These are phyloP conservation scores for Alternaria hordeiaustralica DNA, from an alignment of 2,329 filamentous ascomycete genomes.

Conservation along the genomic window DNA sequence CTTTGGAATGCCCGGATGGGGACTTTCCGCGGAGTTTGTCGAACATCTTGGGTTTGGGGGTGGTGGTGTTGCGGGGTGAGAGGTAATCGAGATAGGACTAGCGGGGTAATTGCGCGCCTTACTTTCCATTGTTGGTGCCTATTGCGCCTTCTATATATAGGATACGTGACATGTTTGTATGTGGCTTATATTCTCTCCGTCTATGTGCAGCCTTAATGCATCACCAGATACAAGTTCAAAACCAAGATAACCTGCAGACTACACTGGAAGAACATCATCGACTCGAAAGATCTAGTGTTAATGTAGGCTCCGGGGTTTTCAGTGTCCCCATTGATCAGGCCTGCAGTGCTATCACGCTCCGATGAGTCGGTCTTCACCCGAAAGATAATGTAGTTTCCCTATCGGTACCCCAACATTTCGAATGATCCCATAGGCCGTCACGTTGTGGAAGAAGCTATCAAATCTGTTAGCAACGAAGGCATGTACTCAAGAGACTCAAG, in stretches of 20 bases:
- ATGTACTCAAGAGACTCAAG: not conserved
- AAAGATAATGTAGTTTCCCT: not conserved
- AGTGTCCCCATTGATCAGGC: not conserved
- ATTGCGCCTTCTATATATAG: not conserved
- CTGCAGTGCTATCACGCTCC: not conserved
- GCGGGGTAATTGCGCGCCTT: not conserved
- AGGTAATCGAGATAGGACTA: not conserved
- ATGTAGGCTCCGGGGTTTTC: not conserved
- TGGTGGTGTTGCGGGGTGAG: not conserved
- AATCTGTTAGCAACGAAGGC: not conserved
- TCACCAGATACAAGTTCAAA: no score
- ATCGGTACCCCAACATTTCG: not conserved
- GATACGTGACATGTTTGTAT: not conserved
- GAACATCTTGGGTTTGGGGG: conserved; percentile 14
- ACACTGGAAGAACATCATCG: no score
- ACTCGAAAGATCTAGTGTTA: not conserved
- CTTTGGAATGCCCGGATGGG: conserved; percentile 16
- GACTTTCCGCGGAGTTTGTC: conserved; percentile 22
- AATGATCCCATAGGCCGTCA: not conserved
- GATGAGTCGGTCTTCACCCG: not conserved
- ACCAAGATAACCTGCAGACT: no score
- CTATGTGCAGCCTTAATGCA: no score
- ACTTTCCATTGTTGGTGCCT: not conserved
- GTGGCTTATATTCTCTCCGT: not conserved
- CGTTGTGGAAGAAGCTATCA: not conserved